Evolutionary conservation across 805 yeast genomes (phyloP).

Genomic region (Barnettozyma botsteinii): DNA sequence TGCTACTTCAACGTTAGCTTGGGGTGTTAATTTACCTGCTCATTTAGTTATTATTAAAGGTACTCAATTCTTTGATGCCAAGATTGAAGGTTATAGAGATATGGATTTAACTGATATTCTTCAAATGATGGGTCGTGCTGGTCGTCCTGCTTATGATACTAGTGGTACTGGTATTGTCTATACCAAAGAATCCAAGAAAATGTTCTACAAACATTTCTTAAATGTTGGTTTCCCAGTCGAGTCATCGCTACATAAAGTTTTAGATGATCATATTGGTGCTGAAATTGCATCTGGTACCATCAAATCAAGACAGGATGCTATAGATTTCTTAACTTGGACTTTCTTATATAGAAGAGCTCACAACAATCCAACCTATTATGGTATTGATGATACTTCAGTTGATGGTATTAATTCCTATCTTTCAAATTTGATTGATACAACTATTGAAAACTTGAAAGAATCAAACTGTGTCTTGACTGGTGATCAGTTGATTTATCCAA

Average conservation of each 20-base stretch:
- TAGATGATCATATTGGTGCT: constrained; percentile 92
- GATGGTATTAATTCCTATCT: constrained; percentile 78
- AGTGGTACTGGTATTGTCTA: constrained; percentile 90
- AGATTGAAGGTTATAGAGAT: constrained; percentile 90
- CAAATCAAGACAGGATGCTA: constrained; percentile 87
- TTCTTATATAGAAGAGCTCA: constrained; percentile 89
- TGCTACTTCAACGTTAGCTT: constrained; percentile 95
- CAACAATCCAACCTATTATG: constrained; percentile 88
- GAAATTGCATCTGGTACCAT: constrained; percentile 95
- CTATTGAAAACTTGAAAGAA: constrained; percentile 60
- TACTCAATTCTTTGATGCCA: constrained; percentile 90
- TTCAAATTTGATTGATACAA: constrained; percentile 58
- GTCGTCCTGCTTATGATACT: constrained; percentile 93
- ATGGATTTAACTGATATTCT: constrained; percentile 93
- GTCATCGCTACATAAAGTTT: constrained; percentile 66
- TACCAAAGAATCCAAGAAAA: constrained; percentile 74
- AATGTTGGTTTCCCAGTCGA: constrained; percentile 97
- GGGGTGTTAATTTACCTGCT: constrained; percentile 99
- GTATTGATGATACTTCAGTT: constrained; percentile 69
- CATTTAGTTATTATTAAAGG: constrained; percentile 96
- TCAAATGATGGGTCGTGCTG: constrained; percentile 98
- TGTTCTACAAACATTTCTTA: constrained; percentile 79
- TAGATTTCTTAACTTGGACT: constrained; percentile 94
- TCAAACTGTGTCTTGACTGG: constrained; percentile 64
- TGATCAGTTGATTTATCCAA: constrained; percentile 45